Evolutionary conservation across 2,329 filamentous ascomycete genomes (phyloP).

Genomic region (Lecanicillium sp.): DNA sequence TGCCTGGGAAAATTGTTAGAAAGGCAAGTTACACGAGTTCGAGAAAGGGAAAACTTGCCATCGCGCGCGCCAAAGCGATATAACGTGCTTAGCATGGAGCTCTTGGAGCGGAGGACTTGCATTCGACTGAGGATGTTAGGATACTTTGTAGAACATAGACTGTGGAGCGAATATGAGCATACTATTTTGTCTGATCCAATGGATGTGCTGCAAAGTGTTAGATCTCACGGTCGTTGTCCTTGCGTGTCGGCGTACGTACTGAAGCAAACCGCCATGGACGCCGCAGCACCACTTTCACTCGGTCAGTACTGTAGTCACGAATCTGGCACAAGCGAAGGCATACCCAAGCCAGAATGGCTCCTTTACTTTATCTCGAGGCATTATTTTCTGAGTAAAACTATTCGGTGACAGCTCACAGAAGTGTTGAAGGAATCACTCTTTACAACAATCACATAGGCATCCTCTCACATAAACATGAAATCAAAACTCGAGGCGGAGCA

Average conservation of each 20-base stretch:
- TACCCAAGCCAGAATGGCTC: slow-evolving; percentile 39
- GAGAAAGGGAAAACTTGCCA: slow-evolving; percentile 13
- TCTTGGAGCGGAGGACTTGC: slow-evolving; percentile 33
- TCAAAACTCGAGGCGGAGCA: too few relatives aligned
- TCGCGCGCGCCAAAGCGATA: slow-evolving; percentile 30
- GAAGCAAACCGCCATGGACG: slow-evolving; percentile 37
- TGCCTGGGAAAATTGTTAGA: slow-evolving; percentile 4
- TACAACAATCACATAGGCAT: too few relatives aligned
- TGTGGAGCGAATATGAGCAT: slow-evolving; percentile 6
- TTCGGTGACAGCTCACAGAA: too few relatives aligned
- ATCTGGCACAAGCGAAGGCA: slow-evolving; percentile 8
- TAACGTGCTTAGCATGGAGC: slow-evolving; percentile 31
- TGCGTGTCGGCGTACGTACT: slow-evolving; percentile 21
- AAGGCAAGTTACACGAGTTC: too few relatives aligned
- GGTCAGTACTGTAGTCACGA: background rate
- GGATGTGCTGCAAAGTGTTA: slow-evolving; percentile 28
- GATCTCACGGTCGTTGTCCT: background rate
- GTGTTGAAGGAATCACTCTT: too few relatives aligned
- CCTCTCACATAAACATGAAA: too few relatives aligned
- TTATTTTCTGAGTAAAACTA: slow-evolving; percentile 4
- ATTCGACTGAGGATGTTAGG: slow-evolving; percentile 25
- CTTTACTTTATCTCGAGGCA: slow-evolving; percentile 19
- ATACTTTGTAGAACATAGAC: background rate
- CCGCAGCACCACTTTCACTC: slow-evolving; percentile 29
- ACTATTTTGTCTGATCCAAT: slow-evolving; percentile 38